Conservation (phyloP, 2,329 filamentous ascomycete genomes). For the Karstenula rhodostoma region DNA sequence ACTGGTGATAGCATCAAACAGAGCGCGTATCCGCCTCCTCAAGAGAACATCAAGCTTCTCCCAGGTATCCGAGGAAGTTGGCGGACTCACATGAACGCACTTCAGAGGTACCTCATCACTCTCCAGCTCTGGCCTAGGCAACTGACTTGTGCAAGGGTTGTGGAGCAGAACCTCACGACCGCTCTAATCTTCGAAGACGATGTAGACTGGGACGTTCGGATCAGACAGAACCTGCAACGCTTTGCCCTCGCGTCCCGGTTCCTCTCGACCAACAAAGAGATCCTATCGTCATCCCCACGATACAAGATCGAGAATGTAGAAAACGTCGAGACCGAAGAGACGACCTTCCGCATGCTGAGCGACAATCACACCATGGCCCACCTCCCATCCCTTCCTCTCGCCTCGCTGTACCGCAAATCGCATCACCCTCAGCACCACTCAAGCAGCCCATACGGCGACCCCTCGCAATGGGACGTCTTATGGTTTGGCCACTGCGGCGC, state of each 20-base stretch:
- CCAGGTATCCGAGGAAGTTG: conserved; percentile 41
- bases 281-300: conserved; percentile 21
- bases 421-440: conserved; percentile 14
- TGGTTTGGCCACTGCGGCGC: conserved; percentile 50
- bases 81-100: conserved; percentile 44
- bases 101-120: conserved; percentile 28
- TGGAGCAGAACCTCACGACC: conserved; percentile 42
- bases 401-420: conserved; percentile 20
- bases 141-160: conserved; percentile 25
- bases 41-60: conserved; percentile 38
- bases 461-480: conserved; percentile 50
- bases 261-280: conserved; percentile 28
- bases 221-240: conserved; percentile 40
- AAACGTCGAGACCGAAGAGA: conserved; percentile 37
- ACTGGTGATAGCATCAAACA: conserved; percentile 45
- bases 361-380: conserved; percentile 30
- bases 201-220: conserved; percentile 42
- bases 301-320: conserved; percentile 27
- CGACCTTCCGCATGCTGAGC: conserved; percentile 34
- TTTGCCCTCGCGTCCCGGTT: conserved; percentile 39
- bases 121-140: neutral
- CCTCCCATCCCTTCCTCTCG: conserved; percentile 32
- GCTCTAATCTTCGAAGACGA: conserved; percentile 44
- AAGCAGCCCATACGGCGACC: conserved; percentile 40
- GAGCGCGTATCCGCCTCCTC: conserved; percentile 40